Evolutionary conservation across 176 grass and related monocot species (phyloP).

Genomic region (Carex littledalei): DNA sequence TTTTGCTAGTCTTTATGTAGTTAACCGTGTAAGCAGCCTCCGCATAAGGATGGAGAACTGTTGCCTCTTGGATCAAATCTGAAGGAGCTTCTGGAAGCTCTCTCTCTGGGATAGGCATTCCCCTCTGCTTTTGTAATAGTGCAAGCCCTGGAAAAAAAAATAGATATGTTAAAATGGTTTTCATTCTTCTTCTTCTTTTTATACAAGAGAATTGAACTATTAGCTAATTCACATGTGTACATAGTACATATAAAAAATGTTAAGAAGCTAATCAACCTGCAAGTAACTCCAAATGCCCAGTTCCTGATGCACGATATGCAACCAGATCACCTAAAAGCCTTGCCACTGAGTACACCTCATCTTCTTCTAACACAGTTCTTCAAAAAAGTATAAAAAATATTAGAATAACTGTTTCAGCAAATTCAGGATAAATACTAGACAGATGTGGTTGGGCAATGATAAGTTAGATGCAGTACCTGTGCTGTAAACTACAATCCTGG

Average conservation of each 20-base stretch:
- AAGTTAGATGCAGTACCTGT: not conserved
- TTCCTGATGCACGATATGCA: conserved; percentile 98
- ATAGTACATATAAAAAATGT: conserved; percentile 9
- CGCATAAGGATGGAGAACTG: conserved; percentile 65
- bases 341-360: conserved; percentile 93
- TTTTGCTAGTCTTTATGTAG: conserved; percentile 13
- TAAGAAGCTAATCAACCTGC: conserved; percentile 46
- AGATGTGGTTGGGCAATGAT: not conserved
- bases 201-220: not conserved
- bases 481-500: not conserved
- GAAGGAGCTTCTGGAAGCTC: conserved; percentile 56
- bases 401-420: conserved; percentile 15
- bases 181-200: not conserved
- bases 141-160: conserved; percentile 59
- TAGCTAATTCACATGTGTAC: not conserved
- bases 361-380: conserved; percentile 90
- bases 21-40: conserved; percentile 94
- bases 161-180: not conserved
- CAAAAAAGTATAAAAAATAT: conserved; percentile 10
- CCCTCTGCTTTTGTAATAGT: conserved; percentile 70
- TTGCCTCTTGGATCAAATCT: conserved; percentile 68
- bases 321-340: conserved; percentile 93
- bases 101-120: conserved; percentile 37
- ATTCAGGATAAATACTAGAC: conserved; percentile 9
- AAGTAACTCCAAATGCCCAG: conserved; percentile 90